Conservation (phyloP, 805 yeast species). For the Lachancea kluyveri region DNA sequence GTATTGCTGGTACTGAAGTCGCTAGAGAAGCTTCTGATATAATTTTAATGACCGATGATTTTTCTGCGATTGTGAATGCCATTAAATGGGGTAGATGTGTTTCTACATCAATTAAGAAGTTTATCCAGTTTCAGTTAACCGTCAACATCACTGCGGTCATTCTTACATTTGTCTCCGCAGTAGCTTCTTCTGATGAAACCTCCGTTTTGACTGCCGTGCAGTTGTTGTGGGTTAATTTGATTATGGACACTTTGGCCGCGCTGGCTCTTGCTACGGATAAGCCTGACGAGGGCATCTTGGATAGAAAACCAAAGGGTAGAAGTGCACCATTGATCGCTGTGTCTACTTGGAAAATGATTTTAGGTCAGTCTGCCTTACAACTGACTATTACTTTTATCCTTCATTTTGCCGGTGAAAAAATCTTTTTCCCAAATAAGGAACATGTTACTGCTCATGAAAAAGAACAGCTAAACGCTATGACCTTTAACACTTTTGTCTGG, state of each 20-base stretch:
- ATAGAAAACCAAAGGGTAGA: conserved; percentile 81
- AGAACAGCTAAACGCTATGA: conserved; percentile 69
- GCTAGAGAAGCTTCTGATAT: conserved; percentile 97
- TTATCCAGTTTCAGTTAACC: conserved; percentile 92
- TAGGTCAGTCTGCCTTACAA: conserved; percentile 81
- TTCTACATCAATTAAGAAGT: conserved; percentile 87
- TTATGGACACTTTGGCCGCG: conserved; percentile 98
- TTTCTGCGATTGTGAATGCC: conserved; percentile 90
- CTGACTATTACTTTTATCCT: conserved; percentile 70
- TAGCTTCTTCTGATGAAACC: conserved; percentile 67
- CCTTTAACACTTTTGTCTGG: conserved; percentile 97
- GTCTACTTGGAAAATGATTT: conserved; percentile 98
- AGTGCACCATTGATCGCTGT: conserved; percentile 71
- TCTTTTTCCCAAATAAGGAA: conserved; percentile 42
- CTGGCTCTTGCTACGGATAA: conserved; percentile 96
- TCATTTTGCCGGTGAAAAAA: conserved; percentile 67
- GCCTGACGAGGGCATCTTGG: conserved; percentile 76
- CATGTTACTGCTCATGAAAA: conserved; percentile 37
- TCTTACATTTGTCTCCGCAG: conserved; percentile 89
- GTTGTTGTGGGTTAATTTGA: conserved; percentile 92
- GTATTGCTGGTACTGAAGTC: conserved; percentile 96
- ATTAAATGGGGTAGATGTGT: conserved; percentile 99
- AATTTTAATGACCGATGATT: conserved; percentile 90
- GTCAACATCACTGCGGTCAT: conserved; percentile 96
- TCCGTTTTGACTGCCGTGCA: conserved; percentile 97